Base-by-base conservation (phyloP, 345 rosid species). In the Geranium brycei region DNA sequence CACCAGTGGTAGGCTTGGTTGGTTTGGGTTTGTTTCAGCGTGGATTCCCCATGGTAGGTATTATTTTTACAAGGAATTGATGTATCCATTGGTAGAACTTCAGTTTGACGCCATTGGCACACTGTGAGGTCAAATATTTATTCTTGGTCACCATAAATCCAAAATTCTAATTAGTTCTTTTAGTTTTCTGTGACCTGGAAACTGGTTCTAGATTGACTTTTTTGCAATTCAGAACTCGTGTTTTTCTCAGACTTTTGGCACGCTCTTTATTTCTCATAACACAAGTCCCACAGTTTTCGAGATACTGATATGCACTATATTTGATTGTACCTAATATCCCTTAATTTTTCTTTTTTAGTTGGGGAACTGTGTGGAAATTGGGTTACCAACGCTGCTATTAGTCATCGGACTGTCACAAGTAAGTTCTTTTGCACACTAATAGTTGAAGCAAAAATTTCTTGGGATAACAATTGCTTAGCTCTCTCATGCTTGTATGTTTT, bases 321-420 rank as follows among this genome's bases (percentile, higher is more conserved):
- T 23, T 23, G 28, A 23, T 23, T 23, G 28, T 23, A 23, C 28
- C 28, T 23, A 23, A 23, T 23, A 23, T 23, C 28, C 28, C 28
- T 23, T 47, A 6, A 13, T 47, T 47, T 35, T 47, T 47, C 11
- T 47, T 65, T 68, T 73, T 2, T 83, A 93, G 97, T 79, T 93
- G 67, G 99, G 96, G 47, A 87, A 76, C 69, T 93, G 99, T 64
- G 88, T 91, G 56, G 99, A 93, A 83, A 80, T 93, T 17, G 99
- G 99, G 62, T 63, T 93, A 78, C 97, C 99, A 1, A 93, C 84
- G 97, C 81, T 93, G 61, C 66, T 91, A 66, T 73, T 93, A 71
- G 81, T 93, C 61, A 81, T 85, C 1, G 96, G 90, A 40, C 55
- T 81, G 71, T 85, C 87, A 1, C 95, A 88, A 76, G 99, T 93